Base-by-base conservation (phyloP, 2,329 filamentous ascomycete genomes). In the Hirsutella minnesotensis region DNA sequence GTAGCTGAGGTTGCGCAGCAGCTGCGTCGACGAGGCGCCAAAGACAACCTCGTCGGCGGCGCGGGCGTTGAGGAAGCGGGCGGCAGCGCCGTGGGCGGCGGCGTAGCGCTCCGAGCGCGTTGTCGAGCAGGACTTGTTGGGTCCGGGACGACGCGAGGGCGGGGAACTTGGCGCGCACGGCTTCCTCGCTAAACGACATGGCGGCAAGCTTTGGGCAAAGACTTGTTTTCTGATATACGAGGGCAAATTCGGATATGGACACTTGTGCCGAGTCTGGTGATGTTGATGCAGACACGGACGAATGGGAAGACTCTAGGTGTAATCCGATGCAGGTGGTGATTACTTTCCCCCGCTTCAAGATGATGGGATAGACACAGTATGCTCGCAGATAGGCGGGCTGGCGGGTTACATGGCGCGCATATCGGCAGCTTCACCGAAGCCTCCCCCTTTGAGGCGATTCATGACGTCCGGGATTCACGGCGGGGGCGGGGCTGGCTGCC, bases 11-110 rank as follows among this genome's bases (percentile, higher is more conserved):
- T 88, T 89, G 49, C 83, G 77, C 52, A 87, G 76, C 9, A 88
- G 72, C 55, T 87, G 83, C 0, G 85, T 89, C 1, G 84, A 85
- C 2, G 84, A 86, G 0, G 79, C 65, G 1, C 84, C 84, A 43
- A 87, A 71, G 38, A 83, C 82, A 45, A 88, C 79, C 54, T 87
- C 82, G 38, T 80, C 75, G 1, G 67, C 61, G 0, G 67, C 61
- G 0, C 64, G 60, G 3, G 83, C 80, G 55, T 86, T 86, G 53
- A 89, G 75, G 53, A 83, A 88, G 45, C 68, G 70, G 8, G 85
- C 83, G 1, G 76, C 82, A 1, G 81, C 79, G 40, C 70, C 63
- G 50, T 78, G 78, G 15, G 79, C 85, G 24, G 69, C 64, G 3
- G 64, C 59, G 54, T 82, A 85, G 20, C 70, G 67, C 18, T 67